Base-by-base conservation (phyloP, 768 basidiomycete genomes). In the Postia placenta region DNA sequence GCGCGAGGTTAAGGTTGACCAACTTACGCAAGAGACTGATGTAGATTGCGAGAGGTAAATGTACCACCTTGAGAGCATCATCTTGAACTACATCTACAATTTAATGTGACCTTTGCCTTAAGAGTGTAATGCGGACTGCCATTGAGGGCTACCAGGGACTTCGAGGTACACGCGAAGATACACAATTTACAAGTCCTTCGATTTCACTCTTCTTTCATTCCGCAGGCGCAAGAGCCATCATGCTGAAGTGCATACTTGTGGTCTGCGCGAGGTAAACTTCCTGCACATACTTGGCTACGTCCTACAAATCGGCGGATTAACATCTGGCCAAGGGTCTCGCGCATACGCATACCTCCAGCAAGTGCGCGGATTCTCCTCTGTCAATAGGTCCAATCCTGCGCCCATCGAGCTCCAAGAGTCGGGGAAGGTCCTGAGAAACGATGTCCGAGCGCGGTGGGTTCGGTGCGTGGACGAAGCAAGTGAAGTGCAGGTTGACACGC, bases 331-430 rank as follows among this genome's bases (percentile, higher is more conserved):
- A 35, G 11, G 27, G 25, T 4, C 6, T 7, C 12, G 12, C 3
- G 5, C 24, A 15, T 12, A 20, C 24, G 17, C 19, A 24, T 58
- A 78, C 87, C 62, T 70, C 61, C 44, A 92, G 63, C 38, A 92
- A 67, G 60, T 86, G 71, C 1, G 51, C 65, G 54, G 79, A 80
- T 49, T 72, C 69, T 0, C 89, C 89, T 55, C 83, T 75, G 62
- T 96, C 92, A 56, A 96, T 72, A 1, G 93, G 92, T 2, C 88
- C 88, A 7, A 62, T 67, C 38, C 93, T 69, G 37, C 80, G 68
- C 0, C 93, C 93, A 66, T 96, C 92, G 41, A 98, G 69, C 64
- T 96, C 94, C 39, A 95, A 69, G 5, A 96, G 64, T 40, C 85
- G 74, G 28, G 59, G 56, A 17, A 63, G 47, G 37, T 53, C 47